Evolutionary conservation across 306 rosid species (phyloP).

Genomic region (Vicia sativa): DNA sequence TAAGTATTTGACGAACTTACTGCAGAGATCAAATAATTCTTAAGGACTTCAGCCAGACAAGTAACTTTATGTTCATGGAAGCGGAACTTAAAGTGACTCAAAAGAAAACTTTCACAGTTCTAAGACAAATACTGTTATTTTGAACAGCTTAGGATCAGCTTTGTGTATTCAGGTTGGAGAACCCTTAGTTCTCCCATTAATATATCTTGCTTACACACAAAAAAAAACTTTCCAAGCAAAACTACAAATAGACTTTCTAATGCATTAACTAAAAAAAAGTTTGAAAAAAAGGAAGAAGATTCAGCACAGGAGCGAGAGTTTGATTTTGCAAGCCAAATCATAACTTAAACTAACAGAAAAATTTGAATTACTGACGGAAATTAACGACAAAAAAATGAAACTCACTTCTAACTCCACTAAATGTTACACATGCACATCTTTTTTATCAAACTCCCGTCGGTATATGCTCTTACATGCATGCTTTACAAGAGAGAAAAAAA

Average conservation of each 20-base stretch:
- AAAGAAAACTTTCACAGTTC: constrained; percentile 26
- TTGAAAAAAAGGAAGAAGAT: constrained; percentile 12
- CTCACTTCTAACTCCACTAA: neutral
- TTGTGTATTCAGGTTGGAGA: no score
- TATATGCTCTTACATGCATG: neutral
- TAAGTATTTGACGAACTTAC: constrained; percentile 84
- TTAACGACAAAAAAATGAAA: neutral
- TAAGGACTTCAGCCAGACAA: constrained; percentile 34
- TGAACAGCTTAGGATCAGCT: constrained; percentile 31
- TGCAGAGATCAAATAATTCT: constrained; percentile 49
- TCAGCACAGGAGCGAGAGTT: constrained; percentile 20
- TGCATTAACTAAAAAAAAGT: constrained; percentile 3
- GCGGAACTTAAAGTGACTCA: constrained; percentile 27
- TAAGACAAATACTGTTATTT: constrained; percentile 17
- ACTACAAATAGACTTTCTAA: constrained; percentile 29
- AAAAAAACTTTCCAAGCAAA: constrained; percentile 19
- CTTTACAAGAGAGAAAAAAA: neutral
- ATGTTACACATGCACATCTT: neutral
- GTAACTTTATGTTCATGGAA: constrained; percentile 27
- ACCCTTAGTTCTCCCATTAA: no score
- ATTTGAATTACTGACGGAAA: neutral
- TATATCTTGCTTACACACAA: no score
- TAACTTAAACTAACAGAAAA: neutral
- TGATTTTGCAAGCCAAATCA: constrained; percentile 31
- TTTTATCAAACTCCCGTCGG: neutral